These are phyloP conservation scores for Backusella mclennaniae DNA, from an alignment of 192 early-diverging fungal species.

Conservation along the genomic window DNA sequence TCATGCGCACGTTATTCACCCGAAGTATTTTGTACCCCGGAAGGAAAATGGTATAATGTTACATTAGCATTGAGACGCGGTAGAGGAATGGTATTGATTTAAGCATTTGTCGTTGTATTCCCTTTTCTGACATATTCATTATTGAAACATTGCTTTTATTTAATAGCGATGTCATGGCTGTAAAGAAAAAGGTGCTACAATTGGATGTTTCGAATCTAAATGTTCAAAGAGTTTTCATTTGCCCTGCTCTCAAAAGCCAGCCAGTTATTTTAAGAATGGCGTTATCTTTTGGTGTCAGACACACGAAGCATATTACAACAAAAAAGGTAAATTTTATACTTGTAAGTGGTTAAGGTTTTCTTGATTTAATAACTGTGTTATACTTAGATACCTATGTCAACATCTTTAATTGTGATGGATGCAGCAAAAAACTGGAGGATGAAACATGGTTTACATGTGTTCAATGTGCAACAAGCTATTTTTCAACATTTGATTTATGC, in stretches of 20 bases:
- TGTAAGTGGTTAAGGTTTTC: background rate
- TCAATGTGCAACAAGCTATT: constrained; percentile 61
- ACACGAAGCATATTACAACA: constrained; percentile 58
- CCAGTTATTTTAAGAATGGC: constrained; percentile 72
- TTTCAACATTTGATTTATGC: constrained; percentile 74
- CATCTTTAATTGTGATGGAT: constrained; percentile 68
- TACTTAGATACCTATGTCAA: constrained; percentile 61
- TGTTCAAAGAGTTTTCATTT: constrained; percentile 85
- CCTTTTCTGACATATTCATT: background rate
- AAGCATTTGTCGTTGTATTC: background rate
- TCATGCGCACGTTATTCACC: constrained; percentile 83
- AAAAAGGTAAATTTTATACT: constrained; percentile 45
- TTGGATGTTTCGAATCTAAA: constrained; percentile 85
- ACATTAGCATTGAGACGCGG: constrained; percentile 70
- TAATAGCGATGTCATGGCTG: constrained; percentile 65
- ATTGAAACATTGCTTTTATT: background rate
- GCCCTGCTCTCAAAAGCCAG: constrained; percentile 70
- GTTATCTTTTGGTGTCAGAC: constrained; percentile 86
- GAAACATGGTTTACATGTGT: constrained; percentile 65
- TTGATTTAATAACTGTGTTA: background rate
- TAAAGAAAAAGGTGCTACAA: constrained; percentile 78
- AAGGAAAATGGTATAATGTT: constrained; percentile 85
- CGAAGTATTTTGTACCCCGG: constrained; percentile 70
- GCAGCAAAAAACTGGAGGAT: constrained; percentile 52
- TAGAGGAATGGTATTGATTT: constrained; percentile 58